Base-by-base conservation (phyloP, 192 early-diverging fungal genomes). In the Haplosporangium gracile region DNA sequence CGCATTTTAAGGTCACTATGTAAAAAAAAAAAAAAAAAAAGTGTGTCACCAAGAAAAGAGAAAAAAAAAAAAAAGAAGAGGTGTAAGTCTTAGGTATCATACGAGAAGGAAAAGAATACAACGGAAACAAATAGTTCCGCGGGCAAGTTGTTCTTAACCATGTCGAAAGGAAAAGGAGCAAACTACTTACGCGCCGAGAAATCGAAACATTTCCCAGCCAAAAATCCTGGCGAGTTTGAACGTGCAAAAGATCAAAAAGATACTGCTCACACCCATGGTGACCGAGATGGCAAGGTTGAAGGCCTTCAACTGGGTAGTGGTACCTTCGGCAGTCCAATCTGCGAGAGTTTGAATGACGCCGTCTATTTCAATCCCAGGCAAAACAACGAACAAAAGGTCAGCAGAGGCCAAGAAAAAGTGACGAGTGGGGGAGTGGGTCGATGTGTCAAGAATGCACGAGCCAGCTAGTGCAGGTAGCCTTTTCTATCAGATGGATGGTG, bases 131-230 rank as follows among this genome's bases (percentile, higher is more conserved):
- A 29, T 65, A 15, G 32, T 65, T 32, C 29, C 29, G 60, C 11
- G 9, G n/a, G 8, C 11, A 26, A 32, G 55, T n/a, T 26, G 1
- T 57, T 26, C 7, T 73, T 10, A 10, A 32, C 22, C 29, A 1
- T 6, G 5, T 43, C 10, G 53, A 29, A 22, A 32, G 15, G 11
- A 49, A 32, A 11, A 74, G 42, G 29, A n/a, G 32, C 6, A 32
- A 0, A 36, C 1, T 36, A 82, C 84, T 81, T 86, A 86, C 84
- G 84, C 84, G 55, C 84, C 84, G 10, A 86, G 79, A 53, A 86
- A 86, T 0, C 79, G 75, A 43, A 81, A 86, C 84, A 86, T 81
- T 72, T 86, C 84, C 84, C 84, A 86, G 29, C 84, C 84, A 75
- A 81, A 86, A 22, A 86, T 79, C 18, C 70, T 72, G 7, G 84